Base-by-base conservation (phyloP, 2,329 filamentous ascomycete genomes). In the Stagonosporopsis tanaceti region DNA sequence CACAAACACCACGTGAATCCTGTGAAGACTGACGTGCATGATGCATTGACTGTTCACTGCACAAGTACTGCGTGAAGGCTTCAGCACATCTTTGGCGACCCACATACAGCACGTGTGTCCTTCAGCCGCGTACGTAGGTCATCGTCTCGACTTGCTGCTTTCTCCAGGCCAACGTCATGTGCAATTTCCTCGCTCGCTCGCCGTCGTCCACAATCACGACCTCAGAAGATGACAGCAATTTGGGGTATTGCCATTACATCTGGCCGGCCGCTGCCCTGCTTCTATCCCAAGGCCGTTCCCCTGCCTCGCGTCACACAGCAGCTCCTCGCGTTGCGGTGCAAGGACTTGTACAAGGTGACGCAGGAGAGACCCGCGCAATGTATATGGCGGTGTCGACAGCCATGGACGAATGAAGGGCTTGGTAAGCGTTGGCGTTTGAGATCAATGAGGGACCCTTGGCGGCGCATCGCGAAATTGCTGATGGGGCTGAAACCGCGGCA, bases 381-480 rank as follows among this genome's bases (percentile, higher is more conserved):
- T 35, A 30, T 24, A 9, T 15, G 27, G 24, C 25, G 15, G 11
- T 30, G 27, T 27, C 14, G 30, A 47, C 30, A 34, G 30, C 8
- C 30, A 14, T 35, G 20, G 24, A 35, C 28, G 9, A 24, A 15
- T 15, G 17, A 35, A 35, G 3, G 30, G 12, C 27, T 47, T 37
- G 20, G 24, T 14, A 32, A 69, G 64, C 67, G 61, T 62, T 42
- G 61, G 44, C 34, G 54, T 57, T 57, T 48, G 54, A 57, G 48
- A 45, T 57, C 30, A 32, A 48, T 57, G 46, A 54, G 53, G 55
- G 35, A 55, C 56, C 45, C 66, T 69, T 67, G 66, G 67, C 64
- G 58, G 52, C 60, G 57, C 56, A 62, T 65, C 66, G 67, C 61
- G 71, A 74, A 67, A 74, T 74, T 73, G 65, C 67, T 44, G 57